Conservation (phyloP, 2,329 filamentous ascomycete species). For the Diaporthe velutina region DNA sequence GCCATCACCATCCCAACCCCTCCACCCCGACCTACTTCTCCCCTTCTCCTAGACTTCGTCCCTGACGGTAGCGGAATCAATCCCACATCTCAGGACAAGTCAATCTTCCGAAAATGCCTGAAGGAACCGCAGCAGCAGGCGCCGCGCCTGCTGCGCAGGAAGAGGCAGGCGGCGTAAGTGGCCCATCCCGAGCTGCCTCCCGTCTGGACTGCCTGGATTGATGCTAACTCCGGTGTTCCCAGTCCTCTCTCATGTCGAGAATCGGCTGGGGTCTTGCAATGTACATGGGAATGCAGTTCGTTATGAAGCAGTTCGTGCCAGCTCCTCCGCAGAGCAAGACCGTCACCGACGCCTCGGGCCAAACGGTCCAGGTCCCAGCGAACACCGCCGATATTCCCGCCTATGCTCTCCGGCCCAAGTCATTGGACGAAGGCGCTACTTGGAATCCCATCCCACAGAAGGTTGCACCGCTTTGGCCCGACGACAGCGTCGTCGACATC, state of each 20-base stretch:
- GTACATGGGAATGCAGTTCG: slow-evolving; percentile 71
- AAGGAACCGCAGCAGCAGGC: slow-evolving; percentile 39
- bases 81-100: slow-evolving; percentile 28
- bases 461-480: slow-evolving; percentile 89
- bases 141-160: slow-evolving; percentile 38
- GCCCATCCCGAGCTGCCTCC: background rate
- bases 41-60: slow-evolving; percentile 8
- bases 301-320: slow-evolving; percentile 66
- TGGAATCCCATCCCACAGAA: slow-evolving; percentile 76
- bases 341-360: slow-evolving; percentile 64
- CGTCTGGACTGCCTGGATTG: slow-evolving; percentile 43
- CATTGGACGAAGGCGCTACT: slow-evolving; percentile 70
- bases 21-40: background rate
- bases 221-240: slow-evolving; percentile 14
- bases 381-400: slow-evolving; percentile 71
- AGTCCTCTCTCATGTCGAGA: slow-evolving; percentile 58
- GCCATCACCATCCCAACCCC: background rate
- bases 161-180: slow-evolving; percentile 39
- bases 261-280: slow-evolving; percentile 66
- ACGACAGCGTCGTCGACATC: slow-evolving; percentile 84
- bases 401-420: slow-evolving; percentile 73
- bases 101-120: slow-evolving; percentile 37
- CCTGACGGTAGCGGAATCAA: slow-evolving; percentile 19
- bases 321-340: slow-evolving; percentile 62
- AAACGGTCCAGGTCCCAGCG: slow-evolving; percentile 64